These are phyloP conservation scores for Pholiota molesta DNA, from an alignment of 768 basidiomycete genomes.

Conservation along the genomic window DNA sequence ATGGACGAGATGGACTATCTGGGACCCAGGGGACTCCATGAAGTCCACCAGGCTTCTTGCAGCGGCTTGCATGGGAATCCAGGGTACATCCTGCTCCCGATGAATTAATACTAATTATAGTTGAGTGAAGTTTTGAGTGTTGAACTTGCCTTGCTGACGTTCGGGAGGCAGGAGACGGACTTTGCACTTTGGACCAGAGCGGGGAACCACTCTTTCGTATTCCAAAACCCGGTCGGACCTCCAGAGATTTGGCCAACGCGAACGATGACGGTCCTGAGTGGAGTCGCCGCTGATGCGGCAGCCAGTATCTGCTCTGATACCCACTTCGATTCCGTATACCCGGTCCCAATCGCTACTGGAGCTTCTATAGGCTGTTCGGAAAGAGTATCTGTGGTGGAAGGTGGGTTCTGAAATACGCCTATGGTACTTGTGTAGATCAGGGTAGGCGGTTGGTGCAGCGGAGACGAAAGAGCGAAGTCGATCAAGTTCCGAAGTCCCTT, in stretches of 20 bases:
- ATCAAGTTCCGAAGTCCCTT: conserved; percentile 42
- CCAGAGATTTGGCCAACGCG: conserved; percentile 49
- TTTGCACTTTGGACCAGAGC: conserved; percentile 34
- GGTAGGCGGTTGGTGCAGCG: not conserved
- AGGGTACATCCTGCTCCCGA: conserved; percentile 1
- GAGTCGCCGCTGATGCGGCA: conserved; percentile 28
- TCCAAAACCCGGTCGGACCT: conserved; percentile 46
- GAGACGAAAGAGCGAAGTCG: conserved; percentile 37
- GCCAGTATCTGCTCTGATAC: conserved; percentile 39
- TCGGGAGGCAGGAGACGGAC: conserved; percentile 34
- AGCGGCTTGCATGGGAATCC: conserved; percentile 8
- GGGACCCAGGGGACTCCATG: conserved; percentile 2
- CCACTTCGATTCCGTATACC: conserved; percentile 46
- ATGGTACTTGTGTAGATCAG: conserved; percentile 9
- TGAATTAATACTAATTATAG: not conserved
- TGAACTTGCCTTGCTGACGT: conserved; percentile 30
- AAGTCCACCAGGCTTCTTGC: conserved; percentile 9
- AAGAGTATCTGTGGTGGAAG: not conserved
- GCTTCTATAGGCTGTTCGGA: conserved; percentile 31
- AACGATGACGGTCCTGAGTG: conserved; percentile 34
- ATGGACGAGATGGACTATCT: conserved; percentile 29
- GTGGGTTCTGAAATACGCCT: conserved; percentile 10
- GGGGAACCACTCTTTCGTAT: conserved; percentile 47
- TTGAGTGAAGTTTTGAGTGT: not conserved
- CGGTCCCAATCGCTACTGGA: conserved; percentile 31